phyloP scores from a whole-genome alignment of 805 yeast genomes.

The Candida chauliodis region DNA sequence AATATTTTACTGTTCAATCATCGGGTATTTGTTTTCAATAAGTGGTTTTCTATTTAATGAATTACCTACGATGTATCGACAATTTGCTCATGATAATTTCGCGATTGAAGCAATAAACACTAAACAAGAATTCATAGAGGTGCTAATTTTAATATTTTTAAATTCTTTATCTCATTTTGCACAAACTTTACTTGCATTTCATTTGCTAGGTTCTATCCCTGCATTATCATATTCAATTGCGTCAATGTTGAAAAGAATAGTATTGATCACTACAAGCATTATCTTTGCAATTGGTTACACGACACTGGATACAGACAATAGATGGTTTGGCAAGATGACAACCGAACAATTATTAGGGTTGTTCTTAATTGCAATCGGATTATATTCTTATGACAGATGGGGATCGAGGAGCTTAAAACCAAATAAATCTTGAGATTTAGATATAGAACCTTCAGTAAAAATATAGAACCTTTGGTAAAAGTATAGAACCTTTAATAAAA shows the following conservation, averaged over 20 bases:
- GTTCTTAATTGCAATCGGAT: slow-evolving; percentile 48
- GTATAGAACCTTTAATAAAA: not conserved
- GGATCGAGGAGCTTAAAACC: slow-evolving; percentile 27
- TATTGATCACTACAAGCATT: slow-evolving; percentile 75
- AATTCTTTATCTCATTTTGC: slow-evolving; percentile 76
- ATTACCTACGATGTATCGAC: slow-evolving; percentile 30
- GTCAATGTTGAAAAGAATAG: slow-evolving; percentile 82
- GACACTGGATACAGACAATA: slow-evolving; percentile 8
- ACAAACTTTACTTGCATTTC: slow-evolving; percentile 79
- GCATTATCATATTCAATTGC: slow-evolving; percentile 87
- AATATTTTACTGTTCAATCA: slow-evolving; percentile 71
- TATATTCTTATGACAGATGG: slow-evolving; percentile 67
- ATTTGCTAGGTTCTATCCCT: slow-evolving; percentile 73
- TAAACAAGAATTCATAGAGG: slow-evolving; percentile 24
- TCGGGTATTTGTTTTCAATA: slow-evolving; percentile 69
- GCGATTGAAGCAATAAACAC: slow-evolving; percentile 12
- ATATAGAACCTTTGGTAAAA: not conserved
- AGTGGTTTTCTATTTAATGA: slow-evolving; percentile 72
- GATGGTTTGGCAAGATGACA: slow-evolving; percentile 37
- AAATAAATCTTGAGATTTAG: slow-evolving; percentile 3
- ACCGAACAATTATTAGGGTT: slow-evolving; percentile 48
- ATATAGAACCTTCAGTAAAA: not conserved
- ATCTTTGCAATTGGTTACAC: slow-evolving; percentile 39
- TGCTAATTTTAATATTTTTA: slow-evolving; percentile 49
- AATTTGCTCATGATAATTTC: slow-evolving; percentile 14